phyloP scores from a whole-genome alignment of 2,329 filamentous ascomycete species.

The Westerdykella sp. region DNA sequence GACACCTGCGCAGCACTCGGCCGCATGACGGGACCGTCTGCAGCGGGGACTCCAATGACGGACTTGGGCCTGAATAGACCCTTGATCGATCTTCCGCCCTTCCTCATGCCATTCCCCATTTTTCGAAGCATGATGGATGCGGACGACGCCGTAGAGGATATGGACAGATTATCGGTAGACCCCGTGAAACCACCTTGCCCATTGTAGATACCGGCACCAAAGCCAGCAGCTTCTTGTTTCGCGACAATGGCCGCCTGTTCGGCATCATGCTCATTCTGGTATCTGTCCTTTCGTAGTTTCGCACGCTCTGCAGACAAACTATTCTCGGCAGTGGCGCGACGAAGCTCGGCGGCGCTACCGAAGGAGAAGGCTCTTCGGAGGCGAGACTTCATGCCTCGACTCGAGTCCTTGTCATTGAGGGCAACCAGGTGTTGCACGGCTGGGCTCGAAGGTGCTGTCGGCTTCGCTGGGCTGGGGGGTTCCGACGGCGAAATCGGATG shows the following conservation, averaged over 20 bases:
- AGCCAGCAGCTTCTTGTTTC: constrained; percentile 84
- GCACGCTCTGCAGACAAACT: constrained; percentile 45
- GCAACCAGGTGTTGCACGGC: constrained; percentile 80
- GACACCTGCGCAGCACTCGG: constrained; percentile 79
- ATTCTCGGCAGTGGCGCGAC: constrained; percentile 64
- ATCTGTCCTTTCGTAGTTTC: constrained; percentile 48
- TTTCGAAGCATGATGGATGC: constrained; percentile 93
- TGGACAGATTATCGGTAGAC: constrained; percentile 91
- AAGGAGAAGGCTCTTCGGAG: constrained; percentile 92
- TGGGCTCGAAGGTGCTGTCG: constrained; percentile 47
- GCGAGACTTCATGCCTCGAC: constrained; percentile 76
- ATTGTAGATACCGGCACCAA: constrained; percentile 90
- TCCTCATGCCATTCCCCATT: constrained; percentile 99
- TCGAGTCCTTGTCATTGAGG: constrained; percentile 74
- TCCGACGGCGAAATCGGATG: constrained; percentile 38
- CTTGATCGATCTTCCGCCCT: constrained; percentile 81
- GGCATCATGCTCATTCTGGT: constrained; percentile 64
- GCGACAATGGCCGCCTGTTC: constrained; percentile 89
- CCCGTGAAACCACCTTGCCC: constrained; percentile 78
- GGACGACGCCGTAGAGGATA: constrained; percentile 83
- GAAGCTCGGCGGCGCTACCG: constrained; percentile 86
- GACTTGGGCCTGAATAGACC: constrained; percentile 95
- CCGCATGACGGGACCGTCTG: constrained; percentile 59
- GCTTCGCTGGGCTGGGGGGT: constrained; percentile 18
- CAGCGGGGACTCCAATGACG: constrained; percentile 67